Percentiles rank a stretch among this genome's conserved stretches.
Conservation (phyloP, 2,329 filamentous ascomycete species). For the Nigrospora sphaerica region DNA sequence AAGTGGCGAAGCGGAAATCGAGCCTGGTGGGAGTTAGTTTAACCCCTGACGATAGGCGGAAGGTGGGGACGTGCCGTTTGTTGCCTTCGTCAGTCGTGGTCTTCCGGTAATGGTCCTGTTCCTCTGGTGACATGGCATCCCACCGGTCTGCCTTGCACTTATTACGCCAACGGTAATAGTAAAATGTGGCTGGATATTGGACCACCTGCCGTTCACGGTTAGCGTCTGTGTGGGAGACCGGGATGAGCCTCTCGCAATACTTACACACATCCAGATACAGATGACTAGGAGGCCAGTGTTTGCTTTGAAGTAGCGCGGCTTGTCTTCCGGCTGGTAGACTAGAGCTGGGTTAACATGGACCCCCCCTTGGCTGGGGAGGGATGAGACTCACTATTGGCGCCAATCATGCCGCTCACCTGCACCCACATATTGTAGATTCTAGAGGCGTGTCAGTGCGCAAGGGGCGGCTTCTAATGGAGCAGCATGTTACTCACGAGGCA, state of each 20-base stretch:
- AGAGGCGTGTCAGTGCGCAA: too few species aligned
- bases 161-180: slow-evolving; percentile 31
- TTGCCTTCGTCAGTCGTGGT: slow-evolving; percentile 37
- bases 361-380: neutral
- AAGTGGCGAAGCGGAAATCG: neutral
- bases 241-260: slow-evolving; percentile 7
- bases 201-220: slow-evolving; percentile 18
- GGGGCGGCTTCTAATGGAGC: slow-evolving; percentile 14
- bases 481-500: slow-evolving; percentile 19
- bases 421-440: slow-evolving; percentile 47
- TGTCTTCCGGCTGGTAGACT: slow-evolving; percentile 28
- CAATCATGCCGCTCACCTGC: slow-evolving; percentile 30
- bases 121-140: slow-evolving; percentile 29
- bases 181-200: slow-evolving; percentile 28
- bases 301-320: slow-evolving; percentile 28
- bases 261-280: slow-evolving; percentile 31
- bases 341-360: slow-evolving; percentile 3
- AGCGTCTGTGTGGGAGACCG: neutral
- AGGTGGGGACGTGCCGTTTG: slow-evolving; percentile 23
- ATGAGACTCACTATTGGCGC: slow-evolving; percentile 24
- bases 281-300: slow-evolving; percentile 28
- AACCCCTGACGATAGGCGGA: neutral
- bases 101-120: slow-evolving; percentile 33
- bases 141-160: slow-evolving; percentile 26
- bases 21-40: neutral